Base-by-base conservation (phyloP, 2,329 filamentous ascomycete species). In the Fusarium sp. region DNA sequence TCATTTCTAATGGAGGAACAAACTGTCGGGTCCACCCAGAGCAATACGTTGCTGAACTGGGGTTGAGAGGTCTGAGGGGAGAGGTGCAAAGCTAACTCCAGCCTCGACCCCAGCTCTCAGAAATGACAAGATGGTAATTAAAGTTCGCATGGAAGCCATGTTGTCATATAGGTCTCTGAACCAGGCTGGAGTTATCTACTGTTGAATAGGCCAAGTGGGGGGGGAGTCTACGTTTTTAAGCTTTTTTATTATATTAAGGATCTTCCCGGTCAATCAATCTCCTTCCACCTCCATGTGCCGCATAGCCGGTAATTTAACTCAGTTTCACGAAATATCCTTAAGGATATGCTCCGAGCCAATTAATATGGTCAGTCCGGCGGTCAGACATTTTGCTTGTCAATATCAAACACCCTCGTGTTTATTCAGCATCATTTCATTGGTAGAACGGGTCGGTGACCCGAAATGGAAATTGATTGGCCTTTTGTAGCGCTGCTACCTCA, bases 41-140 rank as follows among this genome's bases (percentile, higher is more conserved):
- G 58, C 25, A 3, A 64, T 31, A 9, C 60, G 41, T n/a, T 64
- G 60, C 5, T 64, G 60, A 20, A 63, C 60, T 14, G 60, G 60
- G 3, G 60, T 64, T 17, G 60, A 64, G n/a, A 29, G 39, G 18
- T 64, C 60, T 2, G 58, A 58, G 2, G 60, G 59, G 17, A 63
- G 42, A 3, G 51, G 20, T 2, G 60, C 51, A 23, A 58, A 41
- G n/a, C 58, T 64, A 9, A 21, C 60, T 9, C 37, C 58, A 29
- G 40, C 59, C 9, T 41, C 5, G 18, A 18, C 25, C 5, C 29
- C 41, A 2, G 5, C 15, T 4, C 25, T 27, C 13, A 64, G 29
- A 3, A 64, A 6, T 3, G 35, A n/a, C 5, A 63, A 11, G 8
- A 11, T 17, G 4, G 21, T 6, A 11, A 63, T 21, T 21, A 33